These are phyloP conservation scores for Tetradesmus obliquus DNA, from an alignment of 139 green algal species.

Conservation along the genomic window DNA sequence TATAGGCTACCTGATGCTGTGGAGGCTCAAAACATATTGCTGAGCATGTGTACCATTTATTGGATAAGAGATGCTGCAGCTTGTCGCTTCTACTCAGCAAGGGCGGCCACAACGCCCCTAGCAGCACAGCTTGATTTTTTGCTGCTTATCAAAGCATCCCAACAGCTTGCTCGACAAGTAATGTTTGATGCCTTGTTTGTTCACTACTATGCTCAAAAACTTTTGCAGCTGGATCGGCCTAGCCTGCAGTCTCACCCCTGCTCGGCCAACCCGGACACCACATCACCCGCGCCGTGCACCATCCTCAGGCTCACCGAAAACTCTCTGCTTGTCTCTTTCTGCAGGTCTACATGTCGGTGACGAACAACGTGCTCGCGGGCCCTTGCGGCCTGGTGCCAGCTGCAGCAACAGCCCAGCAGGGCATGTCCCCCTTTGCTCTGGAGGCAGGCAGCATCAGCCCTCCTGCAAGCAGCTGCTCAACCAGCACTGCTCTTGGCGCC, in stretches of 20 bases:
- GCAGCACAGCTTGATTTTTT: background rate
- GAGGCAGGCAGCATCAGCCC: constrained; percentile 18
- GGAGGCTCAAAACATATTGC: background rate
- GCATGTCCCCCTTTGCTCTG: background rate
- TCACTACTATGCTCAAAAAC: background rate
- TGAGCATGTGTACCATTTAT: background rate
- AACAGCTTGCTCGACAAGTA: background rate
- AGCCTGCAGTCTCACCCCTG: background rate
- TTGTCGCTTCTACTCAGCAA: background rate
- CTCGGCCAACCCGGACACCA: background rate
- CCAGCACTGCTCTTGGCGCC: background rate
- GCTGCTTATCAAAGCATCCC: too few relatives aligned
- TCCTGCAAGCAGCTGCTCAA: constrained; percentile 26
- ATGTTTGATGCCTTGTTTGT: background rate
- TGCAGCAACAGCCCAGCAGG: background rate
- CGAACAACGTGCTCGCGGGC: background rate
- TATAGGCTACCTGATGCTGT: background rate
- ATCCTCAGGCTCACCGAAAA: background rate
- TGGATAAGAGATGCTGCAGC: background rate
- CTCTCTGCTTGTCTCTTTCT: background rate
- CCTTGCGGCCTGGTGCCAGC: background rate
- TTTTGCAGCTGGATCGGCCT: background rate
- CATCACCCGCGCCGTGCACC: background rate
- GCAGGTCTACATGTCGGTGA: background rate
- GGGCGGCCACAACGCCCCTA: background rate